Percentiles rank a stretch among this genome's conserved stretches.
These are phyloP conservation scores for Oryza meyeriana DNA, from an alignment of 176 grass and related monocot genomes.

Conservation along the genomic window DNA sequence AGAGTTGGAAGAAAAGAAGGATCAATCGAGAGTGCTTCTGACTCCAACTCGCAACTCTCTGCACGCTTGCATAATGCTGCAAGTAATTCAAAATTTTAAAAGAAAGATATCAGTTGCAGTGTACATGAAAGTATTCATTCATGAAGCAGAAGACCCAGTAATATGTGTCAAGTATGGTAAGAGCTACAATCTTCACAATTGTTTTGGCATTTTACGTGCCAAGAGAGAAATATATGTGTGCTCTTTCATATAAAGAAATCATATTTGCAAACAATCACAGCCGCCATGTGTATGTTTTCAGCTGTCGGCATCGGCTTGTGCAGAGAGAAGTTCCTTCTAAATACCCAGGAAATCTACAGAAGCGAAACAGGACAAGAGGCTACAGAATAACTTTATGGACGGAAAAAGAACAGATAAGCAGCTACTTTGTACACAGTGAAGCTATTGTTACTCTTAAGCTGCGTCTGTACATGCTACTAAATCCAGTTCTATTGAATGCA, in stretches of 20 bases:
- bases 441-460: neutral
- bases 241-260: neutral
- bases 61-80: conserved; percentile 50
- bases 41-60: conserved; percentile 44
- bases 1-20: conserved; percentile 42
- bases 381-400: neutral
- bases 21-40: conserved; percentile 32
- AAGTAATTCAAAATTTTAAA: conserved; percentile 33
- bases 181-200: neutral
- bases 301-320: neutral
- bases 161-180: neutral
- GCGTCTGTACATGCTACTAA: neutral
- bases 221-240: neutral
- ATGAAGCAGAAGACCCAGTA: neutral
- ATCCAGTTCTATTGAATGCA: neutral
- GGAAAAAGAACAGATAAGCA: conserved; percentile 15
- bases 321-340: neutral
- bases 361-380: neutral
- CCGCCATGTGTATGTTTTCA: neutral
- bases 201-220: neutral
- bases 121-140: neutral
- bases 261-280: neutral
- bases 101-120: neutral
- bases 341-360: neutral
- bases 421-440: neutral